Percentiles rank a stretch among this genome's conserved stretches.
These are phyloP conservation scores for Abelmoschus esculentus DNA, from an alignment of 345 rosid species.

Conservation along the genomic window DNA sequence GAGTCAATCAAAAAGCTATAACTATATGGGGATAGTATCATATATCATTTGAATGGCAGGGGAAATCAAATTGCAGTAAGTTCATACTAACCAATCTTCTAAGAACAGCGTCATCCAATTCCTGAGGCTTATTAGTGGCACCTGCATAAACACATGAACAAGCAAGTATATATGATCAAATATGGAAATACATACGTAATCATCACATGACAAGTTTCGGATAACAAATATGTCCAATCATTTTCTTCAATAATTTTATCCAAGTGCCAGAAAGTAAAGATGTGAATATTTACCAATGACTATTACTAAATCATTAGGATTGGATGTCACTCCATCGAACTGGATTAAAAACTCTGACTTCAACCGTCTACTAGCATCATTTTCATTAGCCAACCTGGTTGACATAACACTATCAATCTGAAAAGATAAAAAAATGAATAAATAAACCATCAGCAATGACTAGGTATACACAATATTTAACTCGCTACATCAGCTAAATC, in stretches of 20 bases:
- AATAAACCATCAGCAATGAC: background rate
- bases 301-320: conserved; percentile 73
- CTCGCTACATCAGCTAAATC: background rate
- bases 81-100: conserved; percentile 70
- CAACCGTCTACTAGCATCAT: conserved; percentile 89
- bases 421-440: conserved; percentile 10
- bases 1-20: background rate
- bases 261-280: background rate
- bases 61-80: background rate
- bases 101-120: conserved; percentile 92
- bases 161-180: conserved; percentile 5
- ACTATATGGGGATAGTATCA: background rate
- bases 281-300: conserved; percentile 57
- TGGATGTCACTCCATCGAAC: conserved; percentile 90
- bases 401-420: conserved; percentile 98
- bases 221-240: background rate
- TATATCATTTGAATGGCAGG: background rate
- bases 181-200: background rate
- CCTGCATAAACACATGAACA: conserved; percentile 39
- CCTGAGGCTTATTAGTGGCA: conserved; percentile 97
- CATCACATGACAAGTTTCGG: background rate
- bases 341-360: conserved; percentile 94
- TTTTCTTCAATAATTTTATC: background rate
- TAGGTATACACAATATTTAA: background rate
- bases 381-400: conserved; percentile 70